A percentile compares a stretch with the other conserved stretches of the same genome.
Evolutionary conservation across 257 asterid genomes (phyloP).

Genomic region (Gentiana macrophylla): DNA sequence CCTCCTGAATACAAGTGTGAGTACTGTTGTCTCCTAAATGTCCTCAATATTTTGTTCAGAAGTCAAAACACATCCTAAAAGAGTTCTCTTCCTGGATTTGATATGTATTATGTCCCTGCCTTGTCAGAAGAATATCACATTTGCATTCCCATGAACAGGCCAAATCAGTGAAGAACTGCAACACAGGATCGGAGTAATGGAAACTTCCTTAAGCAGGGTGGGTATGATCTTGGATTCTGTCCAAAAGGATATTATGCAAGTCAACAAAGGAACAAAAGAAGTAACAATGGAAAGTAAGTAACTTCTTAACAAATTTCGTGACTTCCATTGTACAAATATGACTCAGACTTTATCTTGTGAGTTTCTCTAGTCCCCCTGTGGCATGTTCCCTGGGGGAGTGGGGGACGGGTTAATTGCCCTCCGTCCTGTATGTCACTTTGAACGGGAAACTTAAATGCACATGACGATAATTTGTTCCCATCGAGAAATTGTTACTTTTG

Average conservation of each 20-base stretch:
- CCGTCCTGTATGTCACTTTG: too few species aligned
- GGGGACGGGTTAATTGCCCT: too few species aligned
- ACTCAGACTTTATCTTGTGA: too few species aligned
- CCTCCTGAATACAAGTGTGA: constrained; percentile 65
- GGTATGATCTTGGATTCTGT: constrained; percentile 80
- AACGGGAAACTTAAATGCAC: too few species aligned
- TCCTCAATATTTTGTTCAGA: constrained; percentile 1
- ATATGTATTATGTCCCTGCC: not conserved
- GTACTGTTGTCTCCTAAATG: constrained; percentile 13
- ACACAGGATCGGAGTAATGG: constrained; percentile 74
- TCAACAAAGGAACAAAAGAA: constrained; percentile 79
- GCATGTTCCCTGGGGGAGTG: too few species aligned
- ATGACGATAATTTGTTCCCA: too few species aligned
- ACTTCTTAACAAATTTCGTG: too few species aligned
- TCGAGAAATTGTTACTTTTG: too few species aligned
- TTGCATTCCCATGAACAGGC: constrained; percentile 34
- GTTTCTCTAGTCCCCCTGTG: too few species aligned
- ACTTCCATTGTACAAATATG: too few species aligned
- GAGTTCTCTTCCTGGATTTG: not conserved
- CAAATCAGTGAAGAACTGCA: constrained; percentile 73
- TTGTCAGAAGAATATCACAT: constrained; percentile 2
- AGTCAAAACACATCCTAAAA: not conserved
- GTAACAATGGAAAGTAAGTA: constrained; percentile 58
- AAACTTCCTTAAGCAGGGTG: constrained; percentile 69
- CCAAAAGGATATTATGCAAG: constrained; percentile 85